Conservation (phyloP, 495 filamentous ascomycete genomes). For the Penicillium paradoxum region DNA sequence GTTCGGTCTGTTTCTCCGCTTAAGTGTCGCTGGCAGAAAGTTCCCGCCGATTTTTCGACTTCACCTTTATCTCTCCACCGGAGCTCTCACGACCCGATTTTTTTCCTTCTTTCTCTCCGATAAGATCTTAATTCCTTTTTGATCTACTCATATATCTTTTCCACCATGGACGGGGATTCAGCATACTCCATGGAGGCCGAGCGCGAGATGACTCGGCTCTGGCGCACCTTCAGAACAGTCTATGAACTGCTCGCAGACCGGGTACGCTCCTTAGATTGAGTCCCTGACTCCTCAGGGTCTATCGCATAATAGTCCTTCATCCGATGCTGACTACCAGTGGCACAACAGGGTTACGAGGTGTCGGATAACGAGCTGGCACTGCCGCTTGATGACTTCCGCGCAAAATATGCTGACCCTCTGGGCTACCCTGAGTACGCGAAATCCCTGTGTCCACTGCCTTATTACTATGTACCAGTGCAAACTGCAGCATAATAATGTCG, state of each 20-base stretch:
- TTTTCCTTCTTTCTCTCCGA: background rate
- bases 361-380: slow-evolving; percentile 83
- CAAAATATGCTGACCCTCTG: slow-evolving; percentile 59
- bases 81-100: slow-evolving; percentile 6
- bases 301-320: background rate
- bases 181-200: slow-evolving; percentile 51
- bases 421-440: slow-evolving; percentile 64
- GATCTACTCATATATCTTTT: background rate
- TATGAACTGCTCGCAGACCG: slow-evolving; percentile 84
- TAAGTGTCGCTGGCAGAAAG: slow-evolving; percentile 27
- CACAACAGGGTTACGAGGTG: slow-evolving; percentile 78
- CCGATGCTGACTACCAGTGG: slow-evolving; percentile 15
- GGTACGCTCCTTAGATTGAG: slow-evolving; percentile 40
- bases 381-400: slow-evolving; percentile 67
- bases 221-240: slow-evolving; percentile 83
- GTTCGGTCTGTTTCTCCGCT: slow-evolving; percentile 33
- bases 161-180: slow-evolving; percentile 52
- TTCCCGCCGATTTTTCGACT: slow-evolving; percentile 33
- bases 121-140: background rate
- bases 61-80: slow-evolving; percentile 17
- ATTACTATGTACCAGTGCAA: background rate
- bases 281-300: background rate
- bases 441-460: background rate
- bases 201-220: slow-evolving; percentile 66
- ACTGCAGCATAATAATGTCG: background rate